Evolutionary conservation across 345 rosid genomes (phyloP).

Genomic region (Clausena lansium): DNA sequence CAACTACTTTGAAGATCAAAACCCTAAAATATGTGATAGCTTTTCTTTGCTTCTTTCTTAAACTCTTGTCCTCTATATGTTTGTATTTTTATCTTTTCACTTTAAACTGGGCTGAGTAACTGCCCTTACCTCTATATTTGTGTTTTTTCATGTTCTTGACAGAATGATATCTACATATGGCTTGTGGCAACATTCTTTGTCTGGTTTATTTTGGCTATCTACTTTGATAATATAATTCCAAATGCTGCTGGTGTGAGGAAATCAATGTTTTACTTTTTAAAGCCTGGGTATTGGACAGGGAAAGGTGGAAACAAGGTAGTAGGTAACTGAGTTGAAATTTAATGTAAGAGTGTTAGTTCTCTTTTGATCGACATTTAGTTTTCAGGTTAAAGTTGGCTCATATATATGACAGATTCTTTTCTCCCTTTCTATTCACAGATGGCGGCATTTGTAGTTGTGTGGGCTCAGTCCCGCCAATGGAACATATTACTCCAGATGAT

Average conservation of each 20-base stretch:
- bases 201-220: conserved; percentile 78
- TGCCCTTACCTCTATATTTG: not conserved
- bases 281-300: conserved; percentile 86
- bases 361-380: not conserved
- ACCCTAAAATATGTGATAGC: conserved; percentile 1
- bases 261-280: conserved; percentile 67
- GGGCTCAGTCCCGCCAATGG: conserved; percentile 56
- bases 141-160: conserved; percentile 30
- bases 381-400: not conserved
- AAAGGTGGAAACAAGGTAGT: conserved; percentile 69
- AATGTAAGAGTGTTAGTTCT: conserved; percentile 7
- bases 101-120: not conserved
- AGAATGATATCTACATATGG: conserved; percentile 82
- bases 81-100: not conserved
- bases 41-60: not conserved
- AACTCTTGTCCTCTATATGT: not conserved
- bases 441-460: conserved; percentile 81
- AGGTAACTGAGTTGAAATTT: conserved; percentile 46
- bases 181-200: conserved; percentile 52
- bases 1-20: conserved; percentile 15
- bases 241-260: conserved; percentile 82
- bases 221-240: conserved; percentile 82
- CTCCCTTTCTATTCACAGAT: conserved; percentile 44
- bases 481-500: conserved; percentile 61
- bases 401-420: conserved; percentile 11